These are phyloP conservation scores for Lachnellula willkommii DNA, from an alignment of 2,329 filamentous ascomycete species.

Conservation along the genomic window DNA sequence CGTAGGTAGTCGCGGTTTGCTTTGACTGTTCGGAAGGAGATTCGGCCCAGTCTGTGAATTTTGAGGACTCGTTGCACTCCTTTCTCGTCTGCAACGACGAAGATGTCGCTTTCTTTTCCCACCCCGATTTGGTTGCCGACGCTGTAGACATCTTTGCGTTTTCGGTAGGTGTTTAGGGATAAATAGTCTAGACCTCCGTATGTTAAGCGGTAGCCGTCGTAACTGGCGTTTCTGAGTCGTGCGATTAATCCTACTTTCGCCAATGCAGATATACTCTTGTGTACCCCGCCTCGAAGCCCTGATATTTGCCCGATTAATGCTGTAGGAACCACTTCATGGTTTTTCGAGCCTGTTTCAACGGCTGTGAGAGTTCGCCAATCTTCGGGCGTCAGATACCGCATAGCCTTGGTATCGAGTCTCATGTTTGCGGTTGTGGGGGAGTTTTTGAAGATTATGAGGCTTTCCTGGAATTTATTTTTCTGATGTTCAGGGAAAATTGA, in stretches of 20 bases:
- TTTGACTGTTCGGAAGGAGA: slow-evolving; percentile 95
- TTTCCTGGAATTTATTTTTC: slow-evolving; percentile 16
- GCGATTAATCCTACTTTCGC: slow-evolving; percentile 91
- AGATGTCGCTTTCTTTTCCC: slow-evolving; percentile 96
- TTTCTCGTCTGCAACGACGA: slow-evolving; percentile 77
- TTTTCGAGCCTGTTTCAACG: slow-evolving; percentile 88
- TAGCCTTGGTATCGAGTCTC: slow-evolving; percentile 90
- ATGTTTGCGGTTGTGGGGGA: slow-evolving; percentile 43
- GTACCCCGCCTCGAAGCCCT: slow-evolving; percentile 75
- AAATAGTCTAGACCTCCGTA: slow-evolving; percentile 97
- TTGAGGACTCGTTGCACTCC: slow-evolving; percentile 82
- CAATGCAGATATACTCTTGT: slow-evolving; percentile 80
- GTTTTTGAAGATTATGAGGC: slow-evolving; percentile 6
- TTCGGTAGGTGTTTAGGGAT: slow-evolving; percentile 84
- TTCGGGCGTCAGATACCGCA: slow-evolving; percentile 86
- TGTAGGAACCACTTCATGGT: slow-evolving; percentile 95
- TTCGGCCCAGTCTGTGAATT: slow-evolving; percentile 90
- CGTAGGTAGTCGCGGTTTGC: slow-evolving; percentile 92
- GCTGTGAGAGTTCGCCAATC: slow-evolving; percentile 95
- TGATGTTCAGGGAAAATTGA: slow-evolving; percentile 11
- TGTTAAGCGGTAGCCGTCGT: slow-evolving; percentile 93
- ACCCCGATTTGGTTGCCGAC: slow-evolving; percentile 93
- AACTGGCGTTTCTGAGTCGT: slow-evolving; percentile 89
- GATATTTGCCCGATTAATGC: slow-evolving; percentile 79
- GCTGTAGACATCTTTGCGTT: slow-evolving; percentile 75